phyloP scores from a whole-genome alignment of 169 alveolate species.

The Miamiensis avidus region DNA sequence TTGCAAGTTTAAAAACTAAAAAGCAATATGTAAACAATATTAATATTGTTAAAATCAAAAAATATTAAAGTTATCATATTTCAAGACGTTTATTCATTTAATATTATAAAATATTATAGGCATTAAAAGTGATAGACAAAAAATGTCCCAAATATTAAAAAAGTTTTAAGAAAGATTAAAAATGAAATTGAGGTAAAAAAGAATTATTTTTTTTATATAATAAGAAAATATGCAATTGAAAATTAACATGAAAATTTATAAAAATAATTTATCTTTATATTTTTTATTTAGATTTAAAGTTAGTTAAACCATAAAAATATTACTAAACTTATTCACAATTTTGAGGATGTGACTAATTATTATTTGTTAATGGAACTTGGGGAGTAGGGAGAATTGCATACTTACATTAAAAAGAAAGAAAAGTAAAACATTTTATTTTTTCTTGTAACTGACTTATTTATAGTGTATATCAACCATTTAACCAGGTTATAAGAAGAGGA shows the following conservation, averaged over 20 bases:
- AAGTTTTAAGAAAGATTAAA: constrained; percentile 8
- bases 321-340: constrained; percentile 61
- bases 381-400: constrained; percentile 63
- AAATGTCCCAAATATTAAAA: neutral
- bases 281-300: constrained; percentile 36
- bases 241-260: too few relatives aligned
- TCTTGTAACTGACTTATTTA: constrained; percentile 1
- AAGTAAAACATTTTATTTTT: neutral
- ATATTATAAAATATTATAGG: neutral
- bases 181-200: constrained; percentile 37
- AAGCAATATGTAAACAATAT: constrained; percentile 12
- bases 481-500: constrained; percentile 39
- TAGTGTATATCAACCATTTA: too few relatives aligned
- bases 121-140: constrained; percentile 49
- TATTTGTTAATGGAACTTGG: constrained; percentile 77
- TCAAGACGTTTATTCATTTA: too few relatives aligned
- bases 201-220: neutral
- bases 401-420: neutral
- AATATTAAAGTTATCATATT: neutral
- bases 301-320: constrained; percentile 59
- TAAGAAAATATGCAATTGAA: too few relatives aligned
- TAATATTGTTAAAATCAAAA: neutral
- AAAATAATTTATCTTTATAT: too few relatives aligned
- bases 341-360: constrained; percentile 68
- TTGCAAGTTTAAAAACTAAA: constrained; percentile 13